Evolutionary conservation across 106 monocot species (phyloP).

Genomic region (Acanthochlamys bracteata): DNA sequence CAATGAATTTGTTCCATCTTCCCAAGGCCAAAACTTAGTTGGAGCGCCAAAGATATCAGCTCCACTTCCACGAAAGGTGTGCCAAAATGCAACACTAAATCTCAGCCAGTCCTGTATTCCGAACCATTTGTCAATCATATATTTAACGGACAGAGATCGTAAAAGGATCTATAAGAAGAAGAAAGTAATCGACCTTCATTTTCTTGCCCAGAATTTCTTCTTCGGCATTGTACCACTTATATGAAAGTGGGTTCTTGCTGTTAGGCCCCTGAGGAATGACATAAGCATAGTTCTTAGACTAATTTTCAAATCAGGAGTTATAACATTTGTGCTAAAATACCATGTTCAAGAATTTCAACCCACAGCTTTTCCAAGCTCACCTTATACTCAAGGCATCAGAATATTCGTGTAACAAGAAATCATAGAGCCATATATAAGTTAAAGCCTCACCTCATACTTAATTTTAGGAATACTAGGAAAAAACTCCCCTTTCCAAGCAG

Average conservation of each 20-base stretch:
- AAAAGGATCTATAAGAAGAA: background rate
- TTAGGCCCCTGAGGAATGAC: slow-evolving; percentile 49
- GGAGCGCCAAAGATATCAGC: slow-evolving; percentile 90
- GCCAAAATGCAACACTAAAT: slow-evolving; percentile 99
- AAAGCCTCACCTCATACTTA: slow-evolving; percentile 76
- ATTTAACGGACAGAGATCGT: background rate
- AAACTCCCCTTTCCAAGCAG: slow-evolving; percentile 82
- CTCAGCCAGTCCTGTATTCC: slow-evolving; percentile 78
- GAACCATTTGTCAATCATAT: too few species aligned
- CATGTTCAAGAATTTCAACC: too few species aligned
- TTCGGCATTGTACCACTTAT: slow-evolving; percentile 89
- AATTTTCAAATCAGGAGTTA: too few species aligned
- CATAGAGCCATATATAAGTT: background rate
- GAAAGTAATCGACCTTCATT: slow-evolving; percentile 68
- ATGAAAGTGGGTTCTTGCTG: slow-evolving; percentile 93
- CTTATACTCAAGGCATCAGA: slow-evolving; percentile 79
- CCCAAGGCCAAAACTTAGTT: slow-evolving; percentile 95
- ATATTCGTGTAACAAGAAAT: too few species aligned
- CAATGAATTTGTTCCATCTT: slow-evolving; percentile 89
- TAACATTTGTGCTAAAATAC: too few species aligned
- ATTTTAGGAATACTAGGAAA: slow-evolving; percentile 89
- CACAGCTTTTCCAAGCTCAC: too few species aligned
- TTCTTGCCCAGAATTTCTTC: slow-evolving; percentile 97
- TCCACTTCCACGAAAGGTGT: slow-evolving; percentile 92
- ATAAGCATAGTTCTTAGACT: background rate